Base-by-base conservation (phyloP, 2,329 filamentous ascomycete genomes). In the Magnaporthiopsis poae region DNA sequence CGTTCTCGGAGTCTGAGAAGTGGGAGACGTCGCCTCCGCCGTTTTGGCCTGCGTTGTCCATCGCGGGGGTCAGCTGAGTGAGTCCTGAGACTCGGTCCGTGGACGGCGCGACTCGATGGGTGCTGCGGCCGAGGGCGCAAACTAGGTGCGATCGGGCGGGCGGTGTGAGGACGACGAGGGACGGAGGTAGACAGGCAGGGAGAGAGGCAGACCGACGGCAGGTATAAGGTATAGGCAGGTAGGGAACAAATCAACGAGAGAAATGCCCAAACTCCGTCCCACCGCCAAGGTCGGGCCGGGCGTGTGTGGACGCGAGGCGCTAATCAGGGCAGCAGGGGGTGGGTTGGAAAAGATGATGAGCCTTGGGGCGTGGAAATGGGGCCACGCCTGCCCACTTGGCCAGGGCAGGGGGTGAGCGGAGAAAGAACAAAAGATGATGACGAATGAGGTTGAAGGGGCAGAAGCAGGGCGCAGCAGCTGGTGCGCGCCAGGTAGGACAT, bases 1-100 rank as follows among this genome's bases (percentile, higher is more conserved):
- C 80, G 70, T 75, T 72, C 67, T 81, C 78, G 67, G 78, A 77
- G 68, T 83, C 81, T 71, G 80, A 79, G 69, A 78, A 77, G 66
- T 75, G 77, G 66, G 77, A 77, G 69, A 73, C 70, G 69, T 78
- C 74, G 66, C 69, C 75, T 69, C 72, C 70, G 66, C 68, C 70
- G 69, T 73, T 71, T 36, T 73, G 71, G 68, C 73, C 74, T 74
- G 72, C 66, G 67, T 71, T 72, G 67, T 69, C 71, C 72, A 73
- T 74, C 63, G 69, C 72, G 64, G 31, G 31, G 77, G 33, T n/a
- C 27, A 27, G 62, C 27, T 52, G 36, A 64, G 63, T 64, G 36
- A 64, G 63, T 64, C 63, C 63, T n/a, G 52, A 27, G 39, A 56
- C 52, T 60, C 63, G 18, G 35, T 64, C 63, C 39, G 15, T 36